These are phyloP conservation scores for Puccinellia tenuiflora DNA, from an alignment of 176 grass and related monocot genomes.

Conservation along the genomic window DNA sequence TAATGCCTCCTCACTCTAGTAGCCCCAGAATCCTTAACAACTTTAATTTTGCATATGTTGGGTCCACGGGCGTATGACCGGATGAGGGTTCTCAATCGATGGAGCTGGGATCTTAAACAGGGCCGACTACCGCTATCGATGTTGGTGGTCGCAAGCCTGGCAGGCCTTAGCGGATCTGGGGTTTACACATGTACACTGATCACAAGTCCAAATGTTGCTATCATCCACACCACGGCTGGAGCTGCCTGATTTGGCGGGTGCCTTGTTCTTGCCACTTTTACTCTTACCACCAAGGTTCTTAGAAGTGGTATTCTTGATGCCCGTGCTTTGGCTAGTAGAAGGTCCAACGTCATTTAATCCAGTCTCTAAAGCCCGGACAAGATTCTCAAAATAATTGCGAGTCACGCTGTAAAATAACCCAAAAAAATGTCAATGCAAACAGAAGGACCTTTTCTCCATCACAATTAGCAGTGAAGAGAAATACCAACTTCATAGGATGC, in stretches of 20 bases:
- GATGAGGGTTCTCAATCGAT: neutral
- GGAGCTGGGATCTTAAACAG: constrained; percentile 5
- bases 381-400: constrained; percentile 98
- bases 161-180: constrained; percentile 53
- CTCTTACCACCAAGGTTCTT: constrained; percentile 63
- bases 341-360: constrained; percentile 95
- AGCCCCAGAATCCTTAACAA: neutral
- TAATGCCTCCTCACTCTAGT: neutral
- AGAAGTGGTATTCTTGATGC: constrained; percentile 66
- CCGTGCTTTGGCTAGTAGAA: constrained; percentile 58
- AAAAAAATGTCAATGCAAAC: constrained; percentile 1
- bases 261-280: constrained; percentile 70
- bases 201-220: constrained; percentile 67
- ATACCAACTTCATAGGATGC: neutral
- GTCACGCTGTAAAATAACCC: constrained; percentile 64
- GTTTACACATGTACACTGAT: constrained; percentile 84
- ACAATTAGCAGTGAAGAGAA: neutral
- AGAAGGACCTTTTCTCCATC: neutral
- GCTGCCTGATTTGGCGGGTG: constrained; percentile 41
- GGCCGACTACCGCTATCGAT: constrained; percentile 27
- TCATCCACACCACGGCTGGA: constrained; percentile 62
- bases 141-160: constrained; percentile 67
- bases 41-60: constrained; percentile 1
- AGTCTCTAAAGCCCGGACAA: constrained; percentile 87
- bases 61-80: neutral